phyloP scores from a whole-genome alignment of 176 grass and related monocot species.

The Pontederia paniculata region DNA sequence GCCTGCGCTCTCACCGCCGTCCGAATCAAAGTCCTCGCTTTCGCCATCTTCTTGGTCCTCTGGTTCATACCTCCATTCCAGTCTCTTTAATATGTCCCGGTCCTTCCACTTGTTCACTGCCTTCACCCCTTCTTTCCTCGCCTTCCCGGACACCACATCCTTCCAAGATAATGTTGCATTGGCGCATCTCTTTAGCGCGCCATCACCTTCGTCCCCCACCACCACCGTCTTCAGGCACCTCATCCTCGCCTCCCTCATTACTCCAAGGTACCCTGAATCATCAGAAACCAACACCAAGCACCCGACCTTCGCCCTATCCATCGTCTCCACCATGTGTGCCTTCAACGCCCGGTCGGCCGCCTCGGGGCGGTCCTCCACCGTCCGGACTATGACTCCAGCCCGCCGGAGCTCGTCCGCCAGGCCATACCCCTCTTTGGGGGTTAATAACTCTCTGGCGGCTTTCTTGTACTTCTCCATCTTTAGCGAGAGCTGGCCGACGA shows the following conservation, averaged over 20 bases:
- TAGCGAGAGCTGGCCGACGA: constrained; percentile 38
- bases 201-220: constrained; percentile 27
- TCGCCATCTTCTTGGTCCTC: constrained; percentile 20
- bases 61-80: constrained; percentile 51
- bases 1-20: no score
- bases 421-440: constrained; percentile 15
- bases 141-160: constrained; percentile 45
- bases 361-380: constrained; percentile 11
- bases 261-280: constrained; percentile 19
- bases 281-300: constrained; percentile 44
- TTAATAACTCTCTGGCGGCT: constrained; percentile 42
- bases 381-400: constrained; percentile 25
- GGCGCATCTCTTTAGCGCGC: no score
- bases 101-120: constrained; percentile 40
- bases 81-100: constrained; percentile 28
- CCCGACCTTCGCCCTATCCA: no score
- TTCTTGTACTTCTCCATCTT: constrained; percentile 65
- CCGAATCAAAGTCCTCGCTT: not conserved
- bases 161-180: constrained; percentile 38
- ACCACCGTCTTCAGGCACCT: constrained; percentile 44
- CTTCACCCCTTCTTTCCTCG: constrained; percentile 26
- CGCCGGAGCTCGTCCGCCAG: constrained; percentile 35
- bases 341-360: constrained; percentile 19
- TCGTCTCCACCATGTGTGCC: no score
- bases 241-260: constrained; percentile 34